Base-by-base conservation (phyloP, 2,329 filamentous ascomycete species). In the Fusarium dimerum region DNA sequence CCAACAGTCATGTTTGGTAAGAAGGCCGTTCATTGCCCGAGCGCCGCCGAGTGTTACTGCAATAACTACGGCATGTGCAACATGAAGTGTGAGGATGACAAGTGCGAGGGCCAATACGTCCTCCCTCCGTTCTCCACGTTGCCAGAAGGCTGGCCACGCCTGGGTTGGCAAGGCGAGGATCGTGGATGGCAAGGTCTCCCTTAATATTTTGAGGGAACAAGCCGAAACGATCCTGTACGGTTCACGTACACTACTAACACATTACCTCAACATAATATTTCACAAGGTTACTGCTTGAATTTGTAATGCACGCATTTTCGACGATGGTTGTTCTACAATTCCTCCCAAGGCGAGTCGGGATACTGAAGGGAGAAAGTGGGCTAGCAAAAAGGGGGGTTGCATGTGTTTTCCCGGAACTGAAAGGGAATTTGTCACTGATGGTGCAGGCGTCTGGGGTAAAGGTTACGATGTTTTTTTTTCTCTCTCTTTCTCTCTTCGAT, bases 1-100 rank as follows among this genome's bases (percentile, higher is more conserved):
- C 12, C 16, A 43, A 5, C 45, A 83, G 80, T 85, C 55, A 81
- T 85, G 11, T 85, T 85, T 60, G 81, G 81, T 48, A 80, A 82
- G 57, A 69, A 77, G 20, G 66, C 78, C 7, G 76, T 86, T 1
- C 77, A 86, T 59, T 89, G 86, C 58, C 86, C 86, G 0, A 72
- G 74, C 16, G 83, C 83, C 1, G 69, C 75, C 43, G 78, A 82
- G 9, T 89, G 86, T 65, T 88, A 88, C 66, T 89, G 86, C 70
- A 81, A 85, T 40, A 77, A 83, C 15, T 89, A 85, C 61, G 85
- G 85, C 1, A 61, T 86, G 26, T 89, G 86, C 67, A 64, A 73
- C 45, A 50, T 76, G 38, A 60, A 70, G 12, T 78, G 75, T 62
- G 66, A 72, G 2, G 64, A 72, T 16, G 71, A 75, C 18, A 74